Percentiles rank a stretch among this genome's conserved stretches.
These are phyloP conservation scores for Mycena polygramma DNA, from an alignment of 768 basidiomycete genomes.

Conservation along the genomic window DNA sequence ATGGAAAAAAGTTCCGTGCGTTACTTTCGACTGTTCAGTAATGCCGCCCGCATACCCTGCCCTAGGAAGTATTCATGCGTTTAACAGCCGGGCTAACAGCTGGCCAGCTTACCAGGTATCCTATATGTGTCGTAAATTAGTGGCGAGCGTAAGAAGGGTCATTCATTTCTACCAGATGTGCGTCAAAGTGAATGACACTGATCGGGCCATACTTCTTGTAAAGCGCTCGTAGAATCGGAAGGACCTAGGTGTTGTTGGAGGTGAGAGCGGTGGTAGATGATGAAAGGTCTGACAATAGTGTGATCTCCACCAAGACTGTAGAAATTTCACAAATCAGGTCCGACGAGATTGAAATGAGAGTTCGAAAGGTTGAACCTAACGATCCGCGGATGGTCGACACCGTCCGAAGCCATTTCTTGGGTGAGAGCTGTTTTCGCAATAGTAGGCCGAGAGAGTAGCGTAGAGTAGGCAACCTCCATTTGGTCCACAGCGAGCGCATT, in stretches of 20 bases:
- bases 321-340: slow-evolving; percentile 11
- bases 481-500: slow-evolving; percentile 87
- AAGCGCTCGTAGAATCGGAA: slow-evolving; percentile 87
- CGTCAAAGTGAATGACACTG: slow-evolving; percentile 89
- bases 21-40: slow-evolving; percentile 75
- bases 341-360: slow-evolving; percentile 5
- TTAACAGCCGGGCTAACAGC: no score
- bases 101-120: slow-evolving; percentile 56
- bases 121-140: slow-evolving; percentile 53
- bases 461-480: slow-evolving; percentile 88
- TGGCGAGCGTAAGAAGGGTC: slow-evolving; percentile 44
- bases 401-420: slow-evolving; percentile 66
- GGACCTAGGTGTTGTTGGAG: slow-evolving; percentile 55
- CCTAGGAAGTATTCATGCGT: slow-evolving; percentile 51
- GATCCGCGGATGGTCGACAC: slow-evolving; percentile 78
- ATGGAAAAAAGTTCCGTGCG: slow-evolving; percentile 91
- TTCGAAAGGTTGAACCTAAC: slow-evolving; percentile 58
- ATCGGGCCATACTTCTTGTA: slow-evolving; percentile 80
- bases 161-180: slow-evolving; percentile 65
- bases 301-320: slow-evolving; percentile 88
- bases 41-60: slow-evolving; percentile 66
- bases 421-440: slow-evolving; percentile 49
- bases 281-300: slow-evolving; percentile 68
- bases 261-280: no score
- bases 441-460: slow-evolving; percentile 73